These are phyloP conservation scores for Aspergillus neoniger DNA, from an alignment of 2,329 filamentous ascomycete genomes.

Conservation along the genomic window DNA sequence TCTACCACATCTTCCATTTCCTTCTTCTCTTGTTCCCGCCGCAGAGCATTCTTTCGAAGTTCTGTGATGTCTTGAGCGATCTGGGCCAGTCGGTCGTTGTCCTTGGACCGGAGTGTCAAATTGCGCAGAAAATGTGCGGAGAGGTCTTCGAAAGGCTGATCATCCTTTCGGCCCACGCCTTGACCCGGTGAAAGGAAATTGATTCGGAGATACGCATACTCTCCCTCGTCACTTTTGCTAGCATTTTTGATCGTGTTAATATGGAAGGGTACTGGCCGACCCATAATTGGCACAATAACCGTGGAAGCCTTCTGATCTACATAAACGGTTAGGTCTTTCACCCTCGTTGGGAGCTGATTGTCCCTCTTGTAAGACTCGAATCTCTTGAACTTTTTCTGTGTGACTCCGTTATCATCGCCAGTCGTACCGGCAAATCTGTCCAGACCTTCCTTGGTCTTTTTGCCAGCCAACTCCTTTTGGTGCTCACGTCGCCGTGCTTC, in stretches of 20 bases:
- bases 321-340: slow-evolving; percentile 83
- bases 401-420: slow-evolving; percentile 80
- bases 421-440: slow-evolving; percentile 83
- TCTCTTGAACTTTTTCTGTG: slow-evolving; percentile 97
- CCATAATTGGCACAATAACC: slow-evolving; percentile 94
- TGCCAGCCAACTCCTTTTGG: slow-evolving; percentile 82
- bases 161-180: slow-evolving; percentile 94
- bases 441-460: slow-evolving; percentile 88
- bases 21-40: slow-evolving; percentile 98
- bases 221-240: slow-evolving; percentile 93
- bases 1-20: slow-evolving; percentile 99
- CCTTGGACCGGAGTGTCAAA: slow-evolving; percentile 88
- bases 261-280: slow-evolving; percentile 94
- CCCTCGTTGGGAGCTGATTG: slow-evolving; percentile 81
- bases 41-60: slow-evolving; percentile 87
- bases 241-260: slow-evolving; percentile 99
- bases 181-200: slow-evolving; percentile 97
- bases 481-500: slow-evolving; percentile 86
- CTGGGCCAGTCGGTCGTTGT: slow-evolving; percentile 83
- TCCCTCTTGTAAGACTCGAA: slow-evolving; percentile 99
- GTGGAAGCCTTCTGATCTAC: slow-evolving; percentile 90
- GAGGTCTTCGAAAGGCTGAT: slow-evolving; percentile 96
- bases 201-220: slow-evolving; percentile 90
- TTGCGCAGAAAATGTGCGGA: slow-evolving; percentile 94
- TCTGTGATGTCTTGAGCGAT: slow-evolving; percentile 93